Conservation (phyloP, 805 yeast species). For the Martiniozyma abietophila region DNA sequence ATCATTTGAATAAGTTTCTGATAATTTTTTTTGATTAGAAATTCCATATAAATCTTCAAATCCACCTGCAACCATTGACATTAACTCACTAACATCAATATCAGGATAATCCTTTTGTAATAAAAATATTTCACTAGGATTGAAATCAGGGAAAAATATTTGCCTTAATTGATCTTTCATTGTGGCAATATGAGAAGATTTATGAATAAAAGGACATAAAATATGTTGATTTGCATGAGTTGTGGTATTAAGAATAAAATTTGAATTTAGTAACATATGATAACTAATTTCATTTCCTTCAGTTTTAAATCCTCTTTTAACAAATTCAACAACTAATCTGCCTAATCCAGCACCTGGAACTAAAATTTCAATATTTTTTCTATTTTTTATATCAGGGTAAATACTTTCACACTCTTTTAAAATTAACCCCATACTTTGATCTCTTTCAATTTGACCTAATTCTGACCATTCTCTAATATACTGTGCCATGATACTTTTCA, state of each 20-base stretch:
- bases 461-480: conserved; percentile 53
- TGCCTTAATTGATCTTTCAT: conserved; percentile 42
- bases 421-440: conserved; percentile 30
- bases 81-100: conserved; percentile 38
- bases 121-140: conserved; percentile 31
- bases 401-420: conserved; percentile 26
- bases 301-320: conserved; percentile 44
- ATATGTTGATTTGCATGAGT: conserved; percentile 30
- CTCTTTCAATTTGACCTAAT: conserved; percentile 42
- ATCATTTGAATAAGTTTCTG: conserved; percentile 31
- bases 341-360: conserved; percentile 64
- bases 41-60: conserved; percentile 63
- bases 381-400: conserved; percentile 29
- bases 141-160: conserved; percentile 43
- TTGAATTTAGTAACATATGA: conserved; percentile 53
- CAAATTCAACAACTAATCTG: conserved; percentile 47
- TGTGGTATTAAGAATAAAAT: conserved; percentile 42
- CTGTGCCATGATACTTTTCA: conserved; percentile 46
- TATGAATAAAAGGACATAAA: conserved; percentile 48
- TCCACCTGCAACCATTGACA: conserved; percentile 70
- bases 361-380: conserved; percentile 36
- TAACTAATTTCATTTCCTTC: conserved; percentile 62
- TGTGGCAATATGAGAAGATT: conserved; percentile 35
- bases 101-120: conserved; percentile 28
- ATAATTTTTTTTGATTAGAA: conserved; percentile 21